Evolutionary conservation across 2,329 filamentous ascomycete genomes (phyloP).

Genomic region (Colletotrichum sp.): DNA sequence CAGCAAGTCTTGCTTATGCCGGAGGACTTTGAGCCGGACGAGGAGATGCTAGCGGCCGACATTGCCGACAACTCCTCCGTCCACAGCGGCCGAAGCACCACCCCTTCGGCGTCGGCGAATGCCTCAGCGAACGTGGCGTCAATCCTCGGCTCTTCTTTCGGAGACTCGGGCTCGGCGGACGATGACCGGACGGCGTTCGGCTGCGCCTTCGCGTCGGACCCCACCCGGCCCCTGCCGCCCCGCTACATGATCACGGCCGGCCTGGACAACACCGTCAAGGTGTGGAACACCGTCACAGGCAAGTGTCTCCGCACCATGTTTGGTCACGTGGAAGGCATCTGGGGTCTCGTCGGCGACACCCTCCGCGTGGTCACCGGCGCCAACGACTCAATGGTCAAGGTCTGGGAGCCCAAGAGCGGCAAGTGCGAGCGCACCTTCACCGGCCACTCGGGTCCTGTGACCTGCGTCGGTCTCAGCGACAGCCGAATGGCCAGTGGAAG

Average conservation of each 20-base stretch:
- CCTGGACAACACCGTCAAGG: slow-evolving; percentile 80
- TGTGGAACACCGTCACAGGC: slow-evolving; percentile 84
- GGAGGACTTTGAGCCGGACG: slow-evolving; percentile 87
- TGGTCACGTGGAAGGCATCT: slow-evolving; percentile 94
- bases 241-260: slow-evolving; percentile 93
- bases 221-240: slow-evolving; percentile 74
- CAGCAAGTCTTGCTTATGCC: slow-evolving; percentile 89
- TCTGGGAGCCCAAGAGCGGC: slow-evolving; percentile 90
- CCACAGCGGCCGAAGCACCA: slow-evolving; percentile 51
- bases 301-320: slow-evolving; percentile 92
- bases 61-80: slow-evolving; percentile 61
- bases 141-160: slow-evolving; percentile 25
- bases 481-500: slow-evolving; percentile 88
- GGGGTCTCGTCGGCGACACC: slow-evolving; percentile 89
- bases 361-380: slow-evolving; percentile 87
- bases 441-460: slow-evolving; percentile 89
- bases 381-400: slow-evolving; percentile 92
- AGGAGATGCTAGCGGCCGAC: slow-evolving; percentile 54
- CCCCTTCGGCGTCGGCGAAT: slow-evolving; percentile 35
- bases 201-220: slow-evolving; percentile 64
- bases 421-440: slow-evolving; percentile 93
- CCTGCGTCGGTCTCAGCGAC: slow-evolving; percentile 90
- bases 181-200: slow-evolving; percentile 63
- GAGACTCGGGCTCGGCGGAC: slow-evolving; percentile 26
- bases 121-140: slow-evolving; percentile 17